Evolutionary conservation across 148 eudicot genomes (phyloP), one percentile per base, ranked within the genome.

Genomic region (Euryodendron excelsum): DNA sequence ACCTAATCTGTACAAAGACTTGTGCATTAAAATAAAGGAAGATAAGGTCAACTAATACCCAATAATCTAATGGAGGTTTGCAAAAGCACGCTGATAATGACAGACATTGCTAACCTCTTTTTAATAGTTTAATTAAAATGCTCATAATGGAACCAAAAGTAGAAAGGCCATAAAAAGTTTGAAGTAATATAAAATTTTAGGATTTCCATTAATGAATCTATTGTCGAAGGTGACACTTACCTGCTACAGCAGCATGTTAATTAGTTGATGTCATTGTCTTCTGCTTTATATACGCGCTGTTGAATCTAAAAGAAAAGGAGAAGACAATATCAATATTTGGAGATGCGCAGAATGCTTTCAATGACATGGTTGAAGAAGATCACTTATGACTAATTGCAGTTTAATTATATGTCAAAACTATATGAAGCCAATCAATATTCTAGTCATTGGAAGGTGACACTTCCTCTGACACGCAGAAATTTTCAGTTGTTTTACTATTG

Each of bases 81-180:
- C 44, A 20, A 72, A 60, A 72, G 36, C 76, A 61, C 61, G 48
- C 70, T 71, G 68, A 80, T 56, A 74, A 45, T 66, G 78, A 75
- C 48, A 0, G 2, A 27, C 18, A 66, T 14, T 75, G 44, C 39
- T 28, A 27, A 11, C 25, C 15, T 28, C 21, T 44, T 62, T 28
- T 18, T 45, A 37, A 37, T 74, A 37, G 11, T 67, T 8, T 68
- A 68, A 68, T 68, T 14, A 68, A 55, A 56, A 18, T 60, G 55
- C 41, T 58, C 41, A 74, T 74, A 78, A 80, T 85, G 83, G 77
- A 79, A 59, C 80, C 75, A 76, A 76, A 73, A 80, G 87, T 62
- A n/a, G 61, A 62, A 20, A 31, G 33, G 52, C 25, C 53, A 2
- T 13, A 62, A 17, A 58, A 79, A 4, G 30, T 34, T 50, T 70